phyloP scores from a whole-genome alignment of 768 basidiomycete species.

The Cubamyces lactineus region DNA sequence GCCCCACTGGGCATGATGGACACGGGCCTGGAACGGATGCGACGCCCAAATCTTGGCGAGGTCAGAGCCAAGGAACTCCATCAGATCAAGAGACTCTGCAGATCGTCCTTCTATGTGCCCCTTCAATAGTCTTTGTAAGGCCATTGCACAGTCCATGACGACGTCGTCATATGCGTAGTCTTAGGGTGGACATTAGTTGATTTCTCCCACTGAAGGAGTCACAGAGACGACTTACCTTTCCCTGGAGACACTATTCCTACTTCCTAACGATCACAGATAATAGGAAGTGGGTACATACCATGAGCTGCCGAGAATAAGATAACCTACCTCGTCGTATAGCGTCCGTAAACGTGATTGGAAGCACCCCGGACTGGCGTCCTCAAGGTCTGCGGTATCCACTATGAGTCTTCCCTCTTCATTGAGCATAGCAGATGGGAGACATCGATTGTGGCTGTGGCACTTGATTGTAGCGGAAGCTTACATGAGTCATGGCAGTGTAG shows the following conservation, averaged over 20 bases:
- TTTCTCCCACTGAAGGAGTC: too few relatives aligned
- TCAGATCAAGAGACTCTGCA: background rate
- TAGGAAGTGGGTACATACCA: too few relatives aligned
- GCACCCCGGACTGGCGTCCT: constrained; percentile 7
- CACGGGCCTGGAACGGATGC: constrained; percentile 7
- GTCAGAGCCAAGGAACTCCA: background rate
- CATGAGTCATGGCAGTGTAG: too few relatives aligned
- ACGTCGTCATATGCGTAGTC: constrained; percentile 17
- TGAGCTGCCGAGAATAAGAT: too few relatives aligned
- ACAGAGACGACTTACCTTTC: background rate
- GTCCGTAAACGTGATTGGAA: constrained; percentile 9
- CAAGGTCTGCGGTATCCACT: constrained; percentile 5
- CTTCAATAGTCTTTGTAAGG: background rate
- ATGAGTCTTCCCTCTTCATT: constrained; percentile 11
- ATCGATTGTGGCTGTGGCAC: constrained; percentile 13
- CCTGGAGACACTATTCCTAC: constrained; percentile 4
- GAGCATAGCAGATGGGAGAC: constrained; percentile 14
- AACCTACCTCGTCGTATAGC: constrained; percentile 16
- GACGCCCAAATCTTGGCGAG: constrained; percentile 14
- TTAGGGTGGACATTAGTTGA: background rate
- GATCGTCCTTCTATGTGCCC: background rate
- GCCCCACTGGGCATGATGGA: constrained; percentile 3
- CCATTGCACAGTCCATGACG: background rate
- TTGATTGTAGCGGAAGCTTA: background rate
- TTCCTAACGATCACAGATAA: background rate